These are phyloP conservation scores for Acorus calamus DNA, from an alignment of 106 monocot genomes.

Conservation along the genomic window DNA sequence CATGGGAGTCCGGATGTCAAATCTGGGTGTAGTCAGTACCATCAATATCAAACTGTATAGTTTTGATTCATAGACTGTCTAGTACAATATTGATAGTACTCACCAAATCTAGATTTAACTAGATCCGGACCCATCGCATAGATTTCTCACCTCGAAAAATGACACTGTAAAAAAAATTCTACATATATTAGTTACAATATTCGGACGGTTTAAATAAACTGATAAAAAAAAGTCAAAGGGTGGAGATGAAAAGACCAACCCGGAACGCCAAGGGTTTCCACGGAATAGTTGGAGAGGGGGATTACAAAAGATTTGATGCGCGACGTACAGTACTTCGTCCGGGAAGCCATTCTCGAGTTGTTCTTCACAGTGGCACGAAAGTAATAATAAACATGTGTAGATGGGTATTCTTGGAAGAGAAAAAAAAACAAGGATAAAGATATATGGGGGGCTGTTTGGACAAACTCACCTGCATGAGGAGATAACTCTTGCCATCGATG, in stretches of 20 bases:
- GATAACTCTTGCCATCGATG: conserved; percentile 84
- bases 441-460: background rate
- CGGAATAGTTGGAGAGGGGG: conserved; percentile 79
- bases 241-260: conserved; percentile 10
- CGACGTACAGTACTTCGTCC: conserved; percentile 86
- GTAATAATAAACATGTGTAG: background rate
- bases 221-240: background rate
- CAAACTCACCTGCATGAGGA: conserved; percentile 74
- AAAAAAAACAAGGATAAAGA: background rate
- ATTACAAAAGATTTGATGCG: conserved; percentile 93
- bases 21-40: no score
- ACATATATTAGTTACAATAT: conserved; percentile 3
- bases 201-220: background rate
- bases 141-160: conserved; percentile 87
- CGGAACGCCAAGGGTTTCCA: conserved; percentile 56
- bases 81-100: no score
- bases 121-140: no score
- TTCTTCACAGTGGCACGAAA: conserved; percentile 22
- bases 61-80: no score
- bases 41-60: no score
- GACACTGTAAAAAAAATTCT: conserved; percentile 51
- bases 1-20: no score
- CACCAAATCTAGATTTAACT: no score
- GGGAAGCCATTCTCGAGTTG: conserved; percentile 76
- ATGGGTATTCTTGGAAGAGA: background rate